A percentile compares a stretch with the other conserved stretches of the same genome.
Conservation (phyloP, 2,329 filamentous ascomycete genomes). For the Fonsecaea monophora region DNA sequence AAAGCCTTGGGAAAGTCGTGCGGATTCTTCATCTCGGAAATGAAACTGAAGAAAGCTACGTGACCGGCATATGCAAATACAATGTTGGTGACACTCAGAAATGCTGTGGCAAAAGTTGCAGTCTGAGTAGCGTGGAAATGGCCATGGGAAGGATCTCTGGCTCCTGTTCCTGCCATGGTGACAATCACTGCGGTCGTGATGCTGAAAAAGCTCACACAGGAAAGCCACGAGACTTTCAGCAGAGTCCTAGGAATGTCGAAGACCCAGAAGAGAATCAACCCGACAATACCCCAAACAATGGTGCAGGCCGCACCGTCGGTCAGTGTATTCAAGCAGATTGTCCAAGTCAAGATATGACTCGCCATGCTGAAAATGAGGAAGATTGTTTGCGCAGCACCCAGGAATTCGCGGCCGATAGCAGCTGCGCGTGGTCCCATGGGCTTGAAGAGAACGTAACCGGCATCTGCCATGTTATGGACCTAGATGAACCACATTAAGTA, state of each 20-base stretch:
- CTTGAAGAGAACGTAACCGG: constrained; percentile 62
- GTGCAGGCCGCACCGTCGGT: constrained; percentile 68
- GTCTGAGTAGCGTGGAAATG: constrained; percentile 49
- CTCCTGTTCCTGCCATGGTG: constrained; percentile 70
- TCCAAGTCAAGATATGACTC: constrained; percentile 74
- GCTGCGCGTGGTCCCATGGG: constrained; percentile 52
- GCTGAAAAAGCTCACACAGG: constrained; percentile 68
- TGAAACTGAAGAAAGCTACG: constrained; percentile 72
- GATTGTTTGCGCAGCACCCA: constrained; percentile 67
- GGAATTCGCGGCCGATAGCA: constrained; percentile 65
- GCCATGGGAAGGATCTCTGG: constrained; percentile 60
- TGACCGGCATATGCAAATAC: constrained; percentile 74
- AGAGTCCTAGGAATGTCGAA: constrained; percentile 68
- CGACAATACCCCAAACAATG: constrained; percentile 68
- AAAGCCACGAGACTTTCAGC: constrained; percentile 67
- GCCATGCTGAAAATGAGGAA: constrained; percentile 73
- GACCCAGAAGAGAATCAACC: constrained; percentile 64
- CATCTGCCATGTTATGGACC: constrained; percentile 72
- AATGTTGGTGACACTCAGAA: constrained; percentile 71
- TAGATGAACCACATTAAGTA: constrained; percentile 46
- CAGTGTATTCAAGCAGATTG: constrained; percentile 71
- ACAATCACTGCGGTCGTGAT: constrained; percentile 69
- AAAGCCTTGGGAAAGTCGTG: constrained; percentile 68
- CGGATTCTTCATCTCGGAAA: constrained; percentile 68
- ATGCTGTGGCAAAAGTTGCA: constrained; percentile 61